Evolutionary conservation across 257 asterid species (phyloP).

Genomic region (Coffea canephora): DNA sequence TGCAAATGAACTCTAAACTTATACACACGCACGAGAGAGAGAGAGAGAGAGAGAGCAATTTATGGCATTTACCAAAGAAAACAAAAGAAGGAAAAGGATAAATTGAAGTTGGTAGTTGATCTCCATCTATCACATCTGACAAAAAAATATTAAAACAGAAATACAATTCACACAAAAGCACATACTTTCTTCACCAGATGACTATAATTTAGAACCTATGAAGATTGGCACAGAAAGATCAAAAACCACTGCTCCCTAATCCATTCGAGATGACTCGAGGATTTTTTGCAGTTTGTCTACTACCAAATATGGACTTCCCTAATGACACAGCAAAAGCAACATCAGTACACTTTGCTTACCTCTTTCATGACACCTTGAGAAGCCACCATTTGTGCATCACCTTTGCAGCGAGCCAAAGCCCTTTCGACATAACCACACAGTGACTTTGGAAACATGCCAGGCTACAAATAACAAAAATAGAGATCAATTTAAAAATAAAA

Average conservation of each 20-base stretch:
- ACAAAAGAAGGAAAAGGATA: not conserved
- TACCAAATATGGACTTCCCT: not conserved
- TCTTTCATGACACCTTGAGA: constrained; percentile 87
- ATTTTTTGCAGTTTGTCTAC: not conserved
- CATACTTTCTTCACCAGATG: not conserved
- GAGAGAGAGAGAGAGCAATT: too few relatives aligned
- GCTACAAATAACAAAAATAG: constrained; percentile 51
- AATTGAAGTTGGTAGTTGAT: not conserved
- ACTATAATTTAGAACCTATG: not conserved
- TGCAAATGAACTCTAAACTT: not conserved
- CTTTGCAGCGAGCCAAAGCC: constrained; percentile 95
- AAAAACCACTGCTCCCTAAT: not conserved
- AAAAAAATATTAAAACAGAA: not conserved
- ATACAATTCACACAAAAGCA: not conserved
- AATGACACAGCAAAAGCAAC: not conserved
- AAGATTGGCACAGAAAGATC: not conserved
- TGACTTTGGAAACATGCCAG: constrained; percentile 81
- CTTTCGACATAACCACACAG: constrained; percentile 97
- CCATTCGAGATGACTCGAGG: not conserved
- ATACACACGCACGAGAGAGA: not conserved
- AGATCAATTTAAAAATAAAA: constrained; percentile 1
- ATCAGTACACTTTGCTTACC: constrained; percentile 43
- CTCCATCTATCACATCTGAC: not conserved
- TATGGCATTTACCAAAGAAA: too few relatives aligned
- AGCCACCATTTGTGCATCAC: constrained; percentile 72